Conservation (phyloP, 75 land plant species). For the Chamaecyparis obtusa region DNA sequence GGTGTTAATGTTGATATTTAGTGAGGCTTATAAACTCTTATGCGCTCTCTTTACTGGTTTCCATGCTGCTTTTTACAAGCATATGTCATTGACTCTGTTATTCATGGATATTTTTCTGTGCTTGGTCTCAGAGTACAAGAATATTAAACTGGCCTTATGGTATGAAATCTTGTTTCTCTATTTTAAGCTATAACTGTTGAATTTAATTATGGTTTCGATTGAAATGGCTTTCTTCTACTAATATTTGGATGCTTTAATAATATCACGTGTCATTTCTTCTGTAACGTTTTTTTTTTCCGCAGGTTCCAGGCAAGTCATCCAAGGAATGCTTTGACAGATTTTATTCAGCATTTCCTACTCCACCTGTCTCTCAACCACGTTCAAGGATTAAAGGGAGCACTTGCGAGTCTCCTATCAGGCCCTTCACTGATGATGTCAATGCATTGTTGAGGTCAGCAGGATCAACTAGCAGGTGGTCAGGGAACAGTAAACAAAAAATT, state of each 20-base stretch:
- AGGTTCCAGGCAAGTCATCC: slow-evolving; percentile 89
- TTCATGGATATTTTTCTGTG: neutral
- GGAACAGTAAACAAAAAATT: slow-evolving; percentile 27
- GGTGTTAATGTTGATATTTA: neutral
- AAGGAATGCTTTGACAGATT: slow-evolving; percentile 81
- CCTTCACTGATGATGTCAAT: slow-evolving; percentile 26
- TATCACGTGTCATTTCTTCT: neutral
- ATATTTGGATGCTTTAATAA: neutral
- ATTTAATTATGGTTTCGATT: neutral
- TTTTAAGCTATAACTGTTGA: neutral
- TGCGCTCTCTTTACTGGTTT: neutral
- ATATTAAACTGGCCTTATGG: neutral
- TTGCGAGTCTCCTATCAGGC: slow-evolving; percentile 21
- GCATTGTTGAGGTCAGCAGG: slow-evolving; percentile 17
- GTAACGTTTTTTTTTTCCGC: slow-evolving; percentile 12
- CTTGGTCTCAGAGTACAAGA: neutral
- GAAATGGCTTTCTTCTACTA: neutral
- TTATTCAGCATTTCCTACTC: slow-evolving; percentile 54
- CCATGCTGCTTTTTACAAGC: neutral
- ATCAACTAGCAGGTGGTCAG: slow-evolving; percentile 14
- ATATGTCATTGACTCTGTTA: neutral
- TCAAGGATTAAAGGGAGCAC: slow-evolving; percentile 25
- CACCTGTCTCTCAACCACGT: slow-evolving; percentile 38
- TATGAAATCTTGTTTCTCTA: neutral
- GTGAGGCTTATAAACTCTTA: neutral